A percentile compares a stretch with the other conserved stretches of the same genome.
These are phyloP conservation scores for Leishmania martiniquensis DNA, from an alignment of 208 protist species.

Conservation along the genomic window DNA sequence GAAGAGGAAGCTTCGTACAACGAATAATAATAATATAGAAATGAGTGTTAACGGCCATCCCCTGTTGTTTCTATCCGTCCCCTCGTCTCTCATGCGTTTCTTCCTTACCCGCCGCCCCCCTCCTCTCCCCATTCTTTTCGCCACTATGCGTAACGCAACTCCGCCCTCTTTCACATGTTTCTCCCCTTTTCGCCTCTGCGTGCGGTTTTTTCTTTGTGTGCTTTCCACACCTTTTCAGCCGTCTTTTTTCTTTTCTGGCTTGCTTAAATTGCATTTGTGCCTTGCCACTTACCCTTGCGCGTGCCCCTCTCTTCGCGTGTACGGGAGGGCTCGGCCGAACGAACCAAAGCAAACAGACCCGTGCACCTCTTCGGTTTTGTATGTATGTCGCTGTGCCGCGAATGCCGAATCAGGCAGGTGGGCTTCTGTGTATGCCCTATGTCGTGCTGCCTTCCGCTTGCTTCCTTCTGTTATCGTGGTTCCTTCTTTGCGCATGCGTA, in stretches of 20 bases:
- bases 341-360: not conserved
- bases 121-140: not conserved
- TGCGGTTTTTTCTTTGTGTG: not conserved
- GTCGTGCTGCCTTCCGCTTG: not conserved
- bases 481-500: not conserved
- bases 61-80: not conserved
- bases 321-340: too few relatives aligned
- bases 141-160: not conserved
- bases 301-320: conserved; percentile 7
- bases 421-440: too few relatives aligned
- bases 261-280: not conserved
- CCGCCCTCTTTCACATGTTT: not conserved
- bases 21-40: not conserved
- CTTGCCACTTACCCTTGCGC: conserved; percentile 9
- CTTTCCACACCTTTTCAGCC: conserved; percentile 3
- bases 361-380: not conserved
- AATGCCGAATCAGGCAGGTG: too few relatives aligned
- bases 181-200: not conserved
- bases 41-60: not conserved
- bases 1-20: too few relatives aligned
- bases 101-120: not conserved
- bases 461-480: not conserved
- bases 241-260: conserved; percentile 18
- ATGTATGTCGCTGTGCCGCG: not conserved
- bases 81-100: not conserved